phyloP scores from a whole-genome alignment of 495 filamentous ascomycete species.

The Ramalina peruviana region DNA sequence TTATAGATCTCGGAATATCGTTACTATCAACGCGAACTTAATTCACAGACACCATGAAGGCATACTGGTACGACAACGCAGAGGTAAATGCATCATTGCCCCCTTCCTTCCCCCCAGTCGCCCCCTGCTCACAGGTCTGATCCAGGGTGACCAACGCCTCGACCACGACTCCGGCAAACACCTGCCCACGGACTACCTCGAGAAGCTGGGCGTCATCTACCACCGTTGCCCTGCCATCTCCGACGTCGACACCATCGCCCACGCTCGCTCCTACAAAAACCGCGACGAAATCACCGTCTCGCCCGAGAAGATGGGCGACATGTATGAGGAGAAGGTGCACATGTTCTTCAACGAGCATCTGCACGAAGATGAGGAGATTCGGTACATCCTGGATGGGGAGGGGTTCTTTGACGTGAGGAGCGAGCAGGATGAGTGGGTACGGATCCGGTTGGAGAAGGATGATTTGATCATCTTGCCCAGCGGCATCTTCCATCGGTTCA shows the following conservation, averaged over 20 bases:
- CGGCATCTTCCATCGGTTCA: slow-evolving; percentile 97
- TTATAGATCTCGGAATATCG: too few relatives aligned
- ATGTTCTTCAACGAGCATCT: slow-evolving; percentile 89
- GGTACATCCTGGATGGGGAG: slow-evolving; percentile 81
- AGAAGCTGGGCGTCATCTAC: slow-evolving; percentile 65
- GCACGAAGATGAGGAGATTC: slow-evolving; percentile 97
- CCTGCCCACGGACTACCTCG: slow-evolving; percentile 47
- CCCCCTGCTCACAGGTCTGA: slow-evolving; percentile 7
- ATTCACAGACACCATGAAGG: slow-evolving; percentile 43
- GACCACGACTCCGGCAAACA: slow-evolving; percentile 70
- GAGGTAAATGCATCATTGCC: slow-evolving; percentile 39
- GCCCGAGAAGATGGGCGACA: slow-evolving; percentile 67
- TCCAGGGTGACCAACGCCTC: slow-evolving; percentile 79
- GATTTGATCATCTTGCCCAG: slow-evolving; percentile 78
- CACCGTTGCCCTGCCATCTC: slow-evolving; percentile 47
- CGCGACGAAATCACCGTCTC: slow-evolving; percentile 88
- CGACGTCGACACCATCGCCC: slow-evolving; percentile 58
- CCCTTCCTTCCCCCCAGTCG: background rate
- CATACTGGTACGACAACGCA: slow-evolving; percentile 71
- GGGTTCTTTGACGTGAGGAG: slow-evolving; percentile 91
- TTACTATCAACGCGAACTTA: too few relatives aligned
- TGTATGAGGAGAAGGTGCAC: slow-evolving; percentile 82
- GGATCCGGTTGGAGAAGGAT: slow-evolving; percentile 60
- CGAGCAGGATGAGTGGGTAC: slow-evolving; percentile 65
- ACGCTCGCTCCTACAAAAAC: slow-evolving; percentile 75